Conservation (phyloP, 345 rosid species). For the Durio zibethinus region DNA sequence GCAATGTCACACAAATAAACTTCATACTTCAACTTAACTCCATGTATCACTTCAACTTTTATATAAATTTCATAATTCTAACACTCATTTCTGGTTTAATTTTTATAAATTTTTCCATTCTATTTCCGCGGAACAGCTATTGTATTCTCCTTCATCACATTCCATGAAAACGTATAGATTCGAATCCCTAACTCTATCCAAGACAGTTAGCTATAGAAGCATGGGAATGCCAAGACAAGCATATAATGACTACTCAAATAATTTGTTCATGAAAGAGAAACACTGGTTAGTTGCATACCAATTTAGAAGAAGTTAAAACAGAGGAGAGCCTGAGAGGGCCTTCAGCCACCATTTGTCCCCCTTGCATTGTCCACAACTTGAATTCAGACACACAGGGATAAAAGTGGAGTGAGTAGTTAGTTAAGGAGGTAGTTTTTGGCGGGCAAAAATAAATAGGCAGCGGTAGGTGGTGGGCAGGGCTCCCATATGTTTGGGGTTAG, state of each 20-base stretch:
- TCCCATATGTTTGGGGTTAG: neutral
- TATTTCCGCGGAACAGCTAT: too few relatives aligned
- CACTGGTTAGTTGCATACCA: neutral
- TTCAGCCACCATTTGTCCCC: neutral
- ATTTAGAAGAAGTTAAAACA: neutral
- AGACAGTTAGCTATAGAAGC: neutral
- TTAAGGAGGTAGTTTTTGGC: neutral
- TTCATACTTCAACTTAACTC: neutral
- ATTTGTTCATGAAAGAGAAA: neutral
- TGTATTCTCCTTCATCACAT: too few relatives aligned
- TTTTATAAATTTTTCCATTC: too few relatives aligned
- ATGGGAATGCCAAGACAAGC: neutral
- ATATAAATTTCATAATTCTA: neutral
- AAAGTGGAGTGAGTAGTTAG: neutral
- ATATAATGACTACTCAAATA: neutral
- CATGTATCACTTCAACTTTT: neutral
- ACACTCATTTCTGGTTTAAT: neutral
- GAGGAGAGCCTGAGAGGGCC: neutral
- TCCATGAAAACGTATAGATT: too few relatives aligned
- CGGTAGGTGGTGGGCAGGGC: neutral
- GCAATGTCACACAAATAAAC: neutral
- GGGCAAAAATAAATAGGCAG: neutral
- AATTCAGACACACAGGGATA: neutral
- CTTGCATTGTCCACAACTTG: neutral
- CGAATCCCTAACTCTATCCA: neutral